A percentile compares a stretch with the other conserved stretches of the same genome.
These are phyloP conservation scores for Apiospora pterosperma DNA, from an alignment of 2,329 filamentous ascomycete species.

Conservation along the genomic window DNA sequence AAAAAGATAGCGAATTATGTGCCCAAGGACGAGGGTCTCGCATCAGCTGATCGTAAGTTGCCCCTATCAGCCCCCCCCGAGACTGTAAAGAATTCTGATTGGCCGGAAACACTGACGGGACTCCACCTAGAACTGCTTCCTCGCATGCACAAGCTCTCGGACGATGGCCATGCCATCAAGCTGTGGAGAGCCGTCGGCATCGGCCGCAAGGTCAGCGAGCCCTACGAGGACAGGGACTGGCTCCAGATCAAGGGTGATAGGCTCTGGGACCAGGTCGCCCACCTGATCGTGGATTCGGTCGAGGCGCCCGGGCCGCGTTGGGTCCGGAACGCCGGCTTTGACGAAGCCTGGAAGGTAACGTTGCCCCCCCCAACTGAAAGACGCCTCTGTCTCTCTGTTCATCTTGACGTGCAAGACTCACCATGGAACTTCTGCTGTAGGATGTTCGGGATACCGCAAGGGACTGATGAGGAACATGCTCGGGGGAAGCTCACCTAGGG, in stretches of 20 bases:
- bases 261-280: slow-evolving; percentile 58
- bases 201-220: slow-evolving; percentile 50
- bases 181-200: slow-evolving; percentile 66
- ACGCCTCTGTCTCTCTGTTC: background rate
- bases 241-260: slow-evolving; percentile 51
- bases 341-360: slow-evolving; percentile 59
- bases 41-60: slow-evolving; percentile 39
- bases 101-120: too few relatives aligned
- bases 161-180: slow-evolving; percentile 83
- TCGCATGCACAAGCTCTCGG: slow-evolving; percentile 46
- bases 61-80: too few relatives aligned
- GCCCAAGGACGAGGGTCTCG: slow-evolving; percentile 37
- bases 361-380: slow-evolving; percentile 3
- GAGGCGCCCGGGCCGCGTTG: slow-evolving; percentile 51
- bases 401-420: background rate
- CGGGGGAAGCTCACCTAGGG: too few relatives aligned
- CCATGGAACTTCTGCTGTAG: background rate
- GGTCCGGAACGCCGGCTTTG: slow-evolving; percentile 61
- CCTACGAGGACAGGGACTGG: slow-evolving; percentile 44
- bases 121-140: slow-evolving; percentile 38
- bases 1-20: slow-evolving; percentile 59
- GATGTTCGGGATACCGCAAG: background rate
- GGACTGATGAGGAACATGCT: background rate
- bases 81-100: background rate
- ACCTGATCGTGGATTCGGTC: slow-evolving; percentile 61